These are phyloP conservation scores for Theileria equi DNA, from an alignment of 169 alveolate genomes.

Conservation along the genomic window DNA sequence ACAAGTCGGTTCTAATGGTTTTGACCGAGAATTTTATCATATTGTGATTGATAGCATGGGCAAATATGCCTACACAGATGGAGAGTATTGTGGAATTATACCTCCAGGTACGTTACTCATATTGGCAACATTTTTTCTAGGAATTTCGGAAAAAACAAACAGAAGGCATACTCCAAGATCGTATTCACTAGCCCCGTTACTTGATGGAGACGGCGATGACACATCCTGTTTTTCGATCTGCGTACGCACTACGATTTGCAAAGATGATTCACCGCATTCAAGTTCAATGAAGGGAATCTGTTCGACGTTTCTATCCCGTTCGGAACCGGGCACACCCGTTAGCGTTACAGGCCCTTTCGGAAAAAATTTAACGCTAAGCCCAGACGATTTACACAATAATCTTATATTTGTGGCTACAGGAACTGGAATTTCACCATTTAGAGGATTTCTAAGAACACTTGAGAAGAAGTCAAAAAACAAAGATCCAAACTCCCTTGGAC, in stretches of 20 bases:
- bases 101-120: conserved; percentile 56
- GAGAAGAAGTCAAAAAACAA: neutral
- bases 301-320: conserved; percentile 24
- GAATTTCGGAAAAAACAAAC: conserved; percentile 31
- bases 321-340: conserved; percentile 26
- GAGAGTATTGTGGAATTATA: conserved; percentile 71
- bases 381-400: conserved; percentile 38
- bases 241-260: conserved; percentile 10
- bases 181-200: conserved; percentile 48
- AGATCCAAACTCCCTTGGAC: conserved; percentile 4
- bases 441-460: conserved; percentile 51
- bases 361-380: conserved; percentile 2
- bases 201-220: conserved; percentile 24
- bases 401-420: conserved; percentile 72
- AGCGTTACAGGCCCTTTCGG: conserved; percentile 36
- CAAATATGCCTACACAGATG: conserved; percentile 50
- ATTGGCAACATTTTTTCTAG: conserved; percentile 2
- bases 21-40: conserved; percentile 61
- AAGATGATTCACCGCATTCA: neutral
- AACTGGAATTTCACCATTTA: conserved; percentile 72
- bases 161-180: conserved; percentile 43
- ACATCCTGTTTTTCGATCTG: conserved; percentile 21
- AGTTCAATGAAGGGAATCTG: conserved; percentile 46
- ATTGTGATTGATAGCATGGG: conserved; percentile 62
- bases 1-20: conserved; percentile 49